Percentiles rank a stretch among this genome's conserved stretches.
Evolutionary conservation across 2,329 filamentous ascomycete genomes (phyloP).

Genomic region (Arthrinium puccinioides): DNA sequence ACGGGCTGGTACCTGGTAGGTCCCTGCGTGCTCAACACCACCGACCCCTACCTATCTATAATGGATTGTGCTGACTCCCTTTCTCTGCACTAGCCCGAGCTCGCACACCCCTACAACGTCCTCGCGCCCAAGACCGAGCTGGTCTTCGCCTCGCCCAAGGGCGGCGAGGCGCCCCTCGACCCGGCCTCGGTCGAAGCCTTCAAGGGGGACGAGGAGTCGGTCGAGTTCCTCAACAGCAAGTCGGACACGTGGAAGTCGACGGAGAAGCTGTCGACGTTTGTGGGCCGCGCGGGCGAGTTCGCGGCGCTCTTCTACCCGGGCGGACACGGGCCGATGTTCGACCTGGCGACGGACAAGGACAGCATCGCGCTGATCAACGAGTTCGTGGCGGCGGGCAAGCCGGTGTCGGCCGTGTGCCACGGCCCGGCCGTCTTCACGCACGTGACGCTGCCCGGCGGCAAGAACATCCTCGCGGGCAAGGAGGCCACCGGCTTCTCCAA

Average conservation of each 20-base stretch:
- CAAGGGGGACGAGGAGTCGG: conserved; percentile 43
- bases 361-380: conserved; percentile 54
- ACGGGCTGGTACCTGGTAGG: conserved; percentile 67
- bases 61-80: background rate
- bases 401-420: conserved; percentile 62
- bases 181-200: conserved; percentile 47
- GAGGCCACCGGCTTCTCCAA: conserved; percentile 55
- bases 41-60: background rate
- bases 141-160: conserved; percentile 53
- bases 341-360: conserved; percentile 50
- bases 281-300: conserved; percentile 51
- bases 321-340: conserved; percentile 60
- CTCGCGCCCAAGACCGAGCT: conserved; percentile 45
- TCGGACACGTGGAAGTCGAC: conserved; percentile 58
- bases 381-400: conserved; percentile 54
- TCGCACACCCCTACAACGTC: conserved; percentile 57
- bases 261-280: conserved; percentile 45
- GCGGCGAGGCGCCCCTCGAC: conserved; percentile 56
- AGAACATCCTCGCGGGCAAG: conserved; percentile 46
- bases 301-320: conserved; percentile 54
- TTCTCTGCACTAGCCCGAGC: conserved; percentile 41
- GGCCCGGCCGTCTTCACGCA: conserved; percentile 56
- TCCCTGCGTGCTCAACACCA: background rate
- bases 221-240: conserved; percentile 49
- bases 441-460: conserved; percentile 43